phyloP scores from a whole-genome alignment of 768 basidiomycete genomes.

The Lactifluus hygrophoroides region DNA sequence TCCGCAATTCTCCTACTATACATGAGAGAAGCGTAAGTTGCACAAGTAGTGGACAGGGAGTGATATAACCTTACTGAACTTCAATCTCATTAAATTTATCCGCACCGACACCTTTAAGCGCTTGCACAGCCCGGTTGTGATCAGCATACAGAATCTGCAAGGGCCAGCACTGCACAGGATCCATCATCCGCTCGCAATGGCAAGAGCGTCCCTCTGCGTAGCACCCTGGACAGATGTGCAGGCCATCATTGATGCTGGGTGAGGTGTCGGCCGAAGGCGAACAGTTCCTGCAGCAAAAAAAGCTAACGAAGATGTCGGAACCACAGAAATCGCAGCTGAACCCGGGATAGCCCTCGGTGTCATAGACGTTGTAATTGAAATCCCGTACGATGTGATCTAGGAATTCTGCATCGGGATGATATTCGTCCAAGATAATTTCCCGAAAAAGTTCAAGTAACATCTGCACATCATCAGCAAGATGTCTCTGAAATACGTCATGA shows the following conservation, averaged over 20 bases:
- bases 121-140: conserved; percentile 33
- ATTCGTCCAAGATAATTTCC: conserved; percentile 45
- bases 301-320: conserved; percentile 74
- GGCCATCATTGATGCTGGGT: conserved; percentile 31
- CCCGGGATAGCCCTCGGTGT: conserved; percentile 13
- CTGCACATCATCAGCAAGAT: conserved; percentile 24
- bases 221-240: conserved; percentile 59
- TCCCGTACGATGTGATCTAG: conserved; percentile 7
- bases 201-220: conserved; percentile 77
- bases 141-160: conserved; percentile 38
- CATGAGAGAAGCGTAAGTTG: background rate
- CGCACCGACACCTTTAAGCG: conserved; percentile 20
- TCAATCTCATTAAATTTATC: background rate
- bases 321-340: conserved; percentile 72
- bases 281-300: conserved; percentile 60
- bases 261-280: conserved; percentile 12
- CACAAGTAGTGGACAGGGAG: background rate
- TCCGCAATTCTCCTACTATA: background rate
- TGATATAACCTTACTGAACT: conserved; percentile 1
- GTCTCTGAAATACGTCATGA: conserved; percentile 1
- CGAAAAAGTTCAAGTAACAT: conserved; percentile 41
- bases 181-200: conserved; percentile 45
- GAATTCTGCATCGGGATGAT: conserved; percentile 14
- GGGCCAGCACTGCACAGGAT: conserved; percentile 47
- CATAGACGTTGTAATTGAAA: conserved; percentile 19